Percentiles rank a stretch among this genome's conserved stretches.
These are phyloP conservation scores for Lodderomyces elongisporus DNA, from an alignment of 1,139 yeast species.

Conservation along the genomic window DNA sequence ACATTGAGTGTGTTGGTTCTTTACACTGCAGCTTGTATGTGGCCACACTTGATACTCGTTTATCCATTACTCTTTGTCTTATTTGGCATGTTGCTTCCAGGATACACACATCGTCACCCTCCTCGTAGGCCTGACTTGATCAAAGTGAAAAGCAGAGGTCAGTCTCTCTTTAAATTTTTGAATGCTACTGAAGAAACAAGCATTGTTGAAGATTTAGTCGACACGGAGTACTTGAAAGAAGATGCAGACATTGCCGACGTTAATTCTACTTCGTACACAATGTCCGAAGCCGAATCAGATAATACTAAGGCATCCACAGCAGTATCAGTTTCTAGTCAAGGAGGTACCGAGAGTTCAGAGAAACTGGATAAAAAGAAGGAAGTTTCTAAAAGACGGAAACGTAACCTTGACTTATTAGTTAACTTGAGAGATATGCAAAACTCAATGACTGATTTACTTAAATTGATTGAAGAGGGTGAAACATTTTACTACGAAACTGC, in stretches of 20 bases:
- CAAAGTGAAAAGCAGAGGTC: slow-evolving; percentile 49
- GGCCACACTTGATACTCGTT: slow-evolving; percentile 66
- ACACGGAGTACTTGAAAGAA: slow-evolving; percentile 16
- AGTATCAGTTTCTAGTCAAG: slow-evolving; percentile 4
- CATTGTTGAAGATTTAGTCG: slow-evolving; percentile 33
- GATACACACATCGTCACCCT: slow-evolving; percentile 69
- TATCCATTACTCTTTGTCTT: slow-evolving; percentile 58
- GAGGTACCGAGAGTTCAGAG: slow-evolving; percentile 1
- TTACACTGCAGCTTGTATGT: slow-evolving; percentile 56
- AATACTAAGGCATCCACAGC: slow-evolving; percentile 6
- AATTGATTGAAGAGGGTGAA: slow-evolving; percentile 50
- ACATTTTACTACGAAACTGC: slow-evolving; percentile 58
- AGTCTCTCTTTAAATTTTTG: slow-evolving; percentile 48
- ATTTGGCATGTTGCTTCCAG: slow-evolving; percentile 63
- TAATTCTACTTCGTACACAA: slow-evolving; percentile 9
- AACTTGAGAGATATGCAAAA: slow-evolving; percentile 63
- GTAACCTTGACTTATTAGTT: slow-evolving; percentile 42
- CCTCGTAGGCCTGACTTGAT: slow-evolving; percentile 40
- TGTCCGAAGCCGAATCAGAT: slow-evolving; percentile 12
- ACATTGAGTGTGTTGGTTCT: slow-evolving; percentile 49
- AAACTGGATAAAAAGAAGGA: slow-evolving; percentile 21
- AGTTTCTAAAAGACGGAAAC: slow-evolving; percentile 22
- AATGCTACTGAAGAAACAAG: slow-evolving; percentile 39
- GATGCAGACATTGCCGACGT: slow-evolving; percentile 10
- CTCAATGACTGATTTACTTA: slow-evolving; percentile 52